phyloP scores from a whole-genome alignment of 768 basidiomycete species.

The Rhizopogon roseolus region DNA sequence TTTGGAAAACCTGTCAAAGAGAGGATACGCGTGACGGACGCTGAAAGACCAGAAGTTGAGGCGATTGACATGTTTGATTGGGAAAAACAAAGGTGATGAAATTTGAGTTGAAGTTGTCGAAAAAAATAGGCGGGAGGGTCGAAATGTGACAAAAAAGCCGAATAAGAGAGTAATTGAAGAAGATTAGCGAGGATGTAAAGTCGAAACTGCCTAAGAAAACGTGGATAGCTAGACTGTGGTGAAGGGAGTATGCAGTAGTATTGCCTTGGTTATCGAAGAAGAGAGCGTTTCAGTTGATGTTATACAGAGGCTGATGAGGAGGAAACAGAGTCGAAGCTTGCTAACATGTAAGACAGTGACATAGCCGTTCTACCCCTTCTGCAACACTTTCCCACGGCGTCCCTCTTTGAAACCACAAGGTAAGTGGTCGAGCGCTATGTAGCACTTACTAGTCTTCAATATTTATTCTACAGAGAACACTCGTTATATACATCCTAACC shows the following conservation, averaged over 20 bases:
- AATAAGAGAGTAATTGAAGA: constrained; percentile 4
- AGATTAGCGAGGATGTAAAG: constrained; percentile 10
- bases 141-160: constrained; percentile 13
- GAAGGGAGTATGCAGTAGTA: constrained; percentile 6
- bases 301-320: constrained; percentile 28
- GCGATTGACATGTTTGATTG: constrained; percentile 48
- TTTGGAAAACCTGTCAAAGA: constrained; percentile 89
- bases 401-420: background rate
- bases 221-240: constrained; percentile 12
- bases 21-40: constrained; percentile 94
- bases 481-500: background rate
- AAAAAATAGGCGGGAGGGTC: constrained; percentile 5
- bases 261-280: constrained; percentile 11
- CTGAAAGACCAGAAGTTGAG: constrained; percentile 79
- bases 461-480: no score
- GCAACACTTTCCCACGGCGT: background rate
- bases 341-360: background rate
- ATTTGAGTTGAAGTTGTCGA: constrained; percentile 1
- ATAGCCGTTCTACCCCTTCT: background rate
- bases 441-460: no score
- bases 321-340: constrained; percentile 9
- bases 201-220: constrained; percentile 24
- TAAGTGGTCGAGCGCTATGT: no score
- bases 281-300: constrained; percentile 26
- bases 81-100: constrained; percentile 2